phyloP scores from a whole-genome alignment of 192 early-diverging fungal species.

The Pilobolus umbonatus region DNA sequence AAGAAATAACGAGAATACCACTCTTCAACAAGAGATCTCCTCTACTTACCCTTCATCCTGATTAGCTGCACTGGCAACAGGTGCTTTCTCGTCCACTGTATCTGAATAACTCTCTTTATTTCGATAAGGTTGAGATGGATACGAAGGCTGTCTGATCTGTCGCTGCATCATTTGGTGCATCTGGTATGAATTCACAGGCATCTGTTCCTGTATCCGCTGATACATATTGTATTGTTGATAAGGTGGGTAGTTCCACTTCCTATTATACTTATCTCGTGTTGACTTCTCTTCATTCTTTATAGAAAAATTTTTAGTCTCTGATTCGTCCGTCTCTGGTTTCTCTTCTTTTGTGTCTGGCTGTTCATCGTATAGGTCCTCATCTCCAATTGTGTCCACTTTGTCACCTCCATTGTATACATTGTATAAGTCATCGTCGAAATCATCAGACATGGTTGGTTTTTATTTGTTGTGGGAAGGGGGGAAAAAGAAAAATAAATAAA shows the following conservation, averaged over 20 bases:
- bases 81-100: not conserved
- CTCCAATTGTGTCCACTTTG: slow-evolving; percentile 5
- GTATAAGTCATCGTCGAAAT: slow-evolving; percentile 25
- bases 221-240: not conserved
- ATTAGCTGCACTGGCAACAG: slow-evolving; percentile 25
- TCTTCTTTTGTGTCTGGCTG: not conserved
- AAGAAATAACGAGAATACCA: not conserved
- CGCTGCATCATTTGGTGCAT: slow-evolving; percentile 25
- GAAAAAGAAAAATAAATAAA: slow-evolving; percentile 5
- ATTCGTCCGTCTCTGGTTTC: not conserved
- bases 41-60: slow-evolving; percentile 35
- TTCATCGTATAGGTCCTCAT: slow-evolving; percentile 11
- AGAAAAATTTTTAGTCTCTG: too few species aligned
- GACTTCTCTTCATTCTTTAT: too few species aligned
- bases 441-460: slow-evolving; percentile 17
- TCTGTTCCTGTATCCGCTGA: slow-evolving; percentile 4
- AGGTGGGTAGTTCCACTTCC: not conserved
- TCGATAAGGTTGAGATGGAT: not conserved
- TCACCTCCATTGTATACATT: slow-evolving; percentile 20
- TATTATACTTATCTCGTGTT: too few species aligned
- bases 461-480: not conserved
- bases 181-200: slow-evolving; percentile 10
- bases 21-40: too few species aligned
- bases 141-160: not conserved
- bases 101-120: not conserved